Evolutionary conservation across 2,329 filamentous ascomycete genomes (phyloP), one percentile per base, ranked within the genome.

Genomic region (Chaetoscypha palmicola): DNA sequence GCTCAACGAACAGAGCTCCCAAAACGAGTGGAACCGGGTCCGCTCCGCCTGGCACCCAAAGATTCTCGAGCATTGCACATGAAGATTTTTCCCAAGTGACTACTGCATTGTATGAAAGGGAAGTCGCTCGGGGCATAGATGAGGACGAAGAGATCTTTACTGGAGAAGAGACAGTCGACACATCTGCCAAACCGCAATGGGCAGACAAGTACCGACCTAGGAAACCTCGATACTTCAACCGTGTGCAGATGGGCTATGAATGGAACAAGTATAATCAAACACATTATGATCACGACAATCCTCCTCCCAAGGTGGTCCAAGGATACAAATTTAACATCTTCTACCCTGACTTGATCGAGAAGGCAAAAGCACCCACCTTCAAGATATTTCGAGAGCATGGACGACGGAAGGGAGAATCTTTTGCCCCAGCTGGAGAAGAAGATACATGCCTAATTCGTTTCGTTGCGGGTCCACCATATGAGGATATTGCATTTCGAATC

Each of bases 181-280:
- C 76, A 8, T 67, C 69, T 4, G 69, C 75, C 2, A 79, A 79
- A 53, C 83, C 87, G 3, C 77, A 81, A 52, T 95, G 89, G 89
- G 81, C 83, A 4, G 79, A 81, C 61, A 89, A 91, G 65, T 85
- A 94, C 64, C 79, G 84, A 30, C 89, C 91, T 5, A 79, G 92
- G 51, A 98, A 97, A 66, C 92, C 92, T 10, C 80, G 85, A 48
- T 97, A 96, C 68, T 98, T 98, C 74, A 97, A 97, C 62, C 83
- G 92, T 31, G 90, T 97, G 36, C 90, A 95, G 65, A 96, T 96
- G 86, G 92, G 92, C 41, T 98, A 97, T 65, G 92, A 98, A 65
- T 98, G 92, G 92, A 98, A 98, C 72, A 98, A 98, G 67, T 98
- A 98, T 74, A 98, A 98, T 61, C 92, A 98, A 68, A 98, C 92